A percentile compares a stretch with the other conserved stretches of the same genome.
Evolutionary conservation across 805 yeast species (phyloP).

Genomic region (Alloascoidea africana): DNA sequence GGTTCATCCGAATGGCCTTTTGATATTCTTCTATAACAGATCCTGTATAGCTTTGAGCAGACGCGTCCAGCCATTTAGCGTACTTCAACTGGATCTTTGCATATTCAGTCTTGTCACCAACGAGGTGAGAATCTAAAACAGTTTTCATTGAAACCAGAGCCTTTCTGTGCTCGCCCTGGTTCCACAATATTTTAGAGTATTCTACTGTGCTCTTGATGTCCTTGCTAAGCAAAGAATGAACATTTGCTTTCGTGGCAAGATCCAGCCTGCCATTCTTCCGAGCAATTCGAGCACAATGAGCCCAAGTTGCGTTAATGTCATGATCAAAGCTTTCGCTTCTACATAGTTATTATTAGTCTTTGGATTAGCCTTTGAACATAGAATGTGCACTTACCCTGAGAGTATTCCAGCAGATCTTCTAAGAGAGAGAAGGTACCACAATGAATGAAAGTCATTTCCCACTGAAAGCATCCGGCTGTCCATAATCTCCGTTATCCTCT

Average conservation of each 20-base stretch:
- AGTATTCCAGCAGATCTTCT: constrained; percentile 33
- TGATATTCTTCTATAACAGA: constrained; percentile 58
- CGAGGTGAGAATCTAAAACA: constrained; percentile 14
- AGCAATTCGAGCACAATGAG: constrained; percentile 47
- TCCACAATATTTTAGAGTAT: constrained; percentile 76
- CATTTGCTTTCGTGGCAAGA: constrained; percentile 45
- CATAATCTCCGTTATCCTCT: constrained; percentile 8
- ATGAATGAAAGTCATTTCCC: constrained; percentile 42
- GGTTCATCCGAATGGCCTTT: constrained; percentile 37
- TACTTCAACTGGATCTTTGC: constrained; percentile 53
- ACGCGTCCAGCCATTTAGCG: constrained; percentile 77
- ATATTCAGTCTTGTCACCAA: constrained; percentile 8
- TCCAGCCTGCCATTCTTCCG: constrained; percentile 56
- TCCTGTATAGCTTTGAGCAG: constrained; percentile 69
- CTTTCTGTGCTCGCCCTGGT: constrained; percentile 72
- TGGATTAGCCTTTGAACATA: constrained; percentile 3
- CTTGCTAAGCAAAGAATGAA: background rate
- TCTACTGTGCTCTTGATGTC: constrained; percentile 31
- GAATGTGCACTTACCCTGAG: constrained; percentile 7
- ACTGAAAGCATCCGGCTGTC: constrained; percentile 13
- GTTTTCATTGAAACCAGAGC: constrained; percentile 55
- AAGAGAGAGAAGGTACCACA: constrained; percentile 42
- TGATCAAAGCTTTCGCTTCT: constrained; percentile 7
- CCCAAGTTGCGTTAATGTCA: constrained; percentile 34
- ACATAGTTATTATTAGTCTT: constrained; percentile 7